phyloP scores from a whole-genome alignment of 768 basidiomycete genomes.

The Phylloporus arenicola region DNA sequence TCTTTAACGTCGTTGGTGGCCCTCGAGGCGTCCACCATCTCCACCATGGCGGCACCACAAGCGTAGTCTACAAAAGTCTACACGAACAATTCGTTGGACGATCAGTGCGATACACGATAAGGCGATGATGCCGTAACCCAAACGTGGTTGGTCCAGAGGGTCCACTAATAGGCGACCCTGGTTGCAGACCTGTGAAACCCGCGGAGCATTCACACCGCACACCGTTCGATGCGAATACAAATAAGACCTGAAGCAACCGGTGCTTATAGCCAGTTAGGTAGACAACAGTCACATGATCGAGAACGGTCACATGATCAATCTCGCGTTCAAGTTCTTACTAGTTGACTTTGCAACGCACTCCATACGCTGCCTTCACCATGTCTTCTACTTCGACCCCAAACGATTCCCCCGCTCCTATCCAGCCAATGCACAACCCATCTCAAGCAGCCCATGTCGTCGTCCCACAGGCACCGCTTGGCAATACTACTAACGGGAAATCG shows the following conservation, averaged over 20 bases:
- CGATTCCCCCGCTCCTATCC: conserved; percentile 66
- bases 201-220: conserved; percentile 12
- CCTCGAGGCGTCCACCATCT: background rate
- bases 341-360: conserved; percentile 14
- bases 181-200: conserved; percentile 15
- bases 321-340: conserved; percentile 20
- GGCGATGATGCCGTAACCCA: conserved; percentile 10
- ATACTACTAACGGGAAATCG: conserved; percentile 45
- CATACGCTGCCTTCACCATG: conserved; percentile 35
- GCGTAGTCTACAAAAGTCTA: conserved; percentile 4
- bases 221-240: conserved; percentile 11
- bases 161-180: conserved; percentile 6
- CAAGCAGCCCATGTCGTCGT: conserved; percentile 74
- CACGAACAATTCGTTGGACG: background rate
- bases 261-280: too few relatives aligned
- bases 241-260: conserved; percentile 1
- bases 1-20: conserved; percentile 13
- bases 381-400: conserved; percentile 52
- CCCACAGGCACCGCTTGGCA: conserved; percentile 77
- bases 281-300: conserved; percentile 11
- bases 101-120: conserved; percentile 13
- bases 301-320: conserved; percentile 20
- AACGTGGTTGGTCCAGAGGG: background rate
- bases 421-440: conserved; percentile 81
- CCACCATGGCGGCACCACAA: background rate